phyloP scores from a whole-genome alignment of 495 filamentous ascomycete genomes.

The Lindgomyces ingoldianus region DNA sequence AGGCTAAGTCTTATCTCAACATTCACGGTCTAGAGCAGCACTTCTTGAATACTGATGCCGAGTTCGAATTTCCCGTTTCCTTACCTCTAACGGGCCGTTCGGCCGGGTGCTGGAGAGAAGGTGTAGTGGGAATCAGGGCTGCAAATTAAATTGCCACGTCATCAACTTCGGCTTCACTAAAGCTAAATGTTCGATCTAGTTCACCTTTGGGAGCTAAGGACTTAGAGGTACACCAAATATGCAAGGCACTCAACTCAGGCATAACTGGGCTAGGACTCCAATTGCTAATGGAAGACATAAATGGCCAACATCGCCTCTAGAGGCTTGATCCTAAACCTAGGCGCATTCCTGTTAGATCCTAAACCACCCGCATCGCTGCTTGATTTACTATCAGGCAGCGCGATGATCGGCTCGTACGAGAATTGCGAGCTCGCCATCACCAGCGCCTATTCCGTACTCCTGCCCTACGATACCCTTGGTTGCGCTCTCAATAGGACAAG shows the following conservation, averaged over 20 bases:
- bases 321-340: neutral
- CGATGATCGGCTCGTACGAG: neutral
- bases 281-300: conserved; percentile 4
- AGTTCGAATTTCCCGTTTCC: conserved; percentile 6
- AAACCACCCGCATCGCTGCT: neutral
- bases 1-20: conserved; percentile 1
- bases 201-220: neutral
- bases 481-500: neutral
- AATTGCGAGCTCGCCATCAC: conserved; percentile 9
- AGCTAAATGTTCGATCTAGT: neutral
- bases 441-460: conserved; percentile 3
- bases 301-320: conserved; percentile 3
- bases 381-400: neutral
- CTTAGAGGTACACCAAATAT: neutral
- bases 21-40: neutral
- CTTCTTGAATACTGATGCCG: neutral
- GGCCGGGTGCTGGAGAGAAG: neutral
- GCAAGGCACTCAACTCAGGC: neutral
- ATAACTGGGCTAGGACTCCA: neutral
- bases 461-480: conserved; percentile 7
- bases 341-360: neutral
- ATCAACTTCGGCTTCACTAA: neutral
- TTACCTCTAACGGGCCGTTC: neutral
- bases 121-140: neutral
- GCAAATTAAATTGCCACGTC: neutral